These are phyloP conservation scores for Zanthoxylum bungeanum DNA, from an alignment of 345 rosid species.

Conservation along the genomic window DNA sequence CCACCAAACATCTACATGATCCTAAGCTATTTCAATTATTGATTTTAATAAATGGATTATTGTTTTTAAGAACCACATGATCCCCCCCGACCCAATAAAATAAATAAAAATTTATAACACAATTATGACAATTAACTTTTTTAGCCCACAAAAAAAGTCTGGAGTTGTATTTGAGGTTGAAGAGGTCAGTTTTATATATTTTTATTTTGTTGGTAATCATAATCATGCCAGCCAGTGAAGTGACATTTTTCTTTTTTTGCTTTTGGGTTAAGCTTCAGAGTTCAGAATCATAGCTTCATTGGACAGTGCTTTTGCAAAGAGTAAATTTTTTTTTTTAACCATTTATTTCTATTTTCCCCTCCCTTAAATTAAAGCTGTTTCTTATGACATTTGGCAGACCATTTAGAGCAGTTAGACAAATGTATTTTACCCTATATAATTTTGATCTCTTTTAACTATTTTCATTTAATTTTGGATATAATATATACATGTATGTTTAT, in stretches of 20 bases:
- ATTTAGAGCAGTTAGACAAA: too few relatives aligned
- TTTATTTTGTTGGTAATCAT: neutral
- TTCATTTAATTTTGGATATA: too few relatives aligned
- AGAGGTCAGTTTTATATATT: neutral
- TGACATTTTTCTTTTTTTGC: neutral
- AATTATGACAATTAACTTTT: neutral
- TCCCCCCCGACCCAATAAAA: neutral
- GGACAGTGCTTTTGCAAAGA: conserved; percentile 17
- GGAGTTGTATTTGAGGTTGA: neutral
- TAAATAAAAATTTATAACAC: neutral
- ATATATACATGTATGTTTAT: too few relatives aligned
- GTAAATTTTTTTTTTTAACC: conserved; percentile 2
- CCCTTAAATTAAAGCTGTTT: neutral
- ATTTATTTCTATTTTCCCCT: too few relatives aligned
- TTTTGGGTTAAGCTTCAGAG: neutral
- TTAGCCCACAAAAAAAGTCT: neutral
- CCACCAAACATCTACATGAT: too few relatives aligned
- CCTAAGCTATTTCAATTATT: neutral
- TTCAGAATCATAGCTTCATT: conserved; percentile 1
- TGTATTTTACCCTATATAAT: too few relatives aligned
- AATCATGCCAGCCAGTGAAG: neutral
- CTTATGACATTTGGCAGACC: too few relatives aligned
- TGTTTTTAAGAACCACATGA: neutral
- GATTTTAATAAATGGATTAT: too few relatives aligned
- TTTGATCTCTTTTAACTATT: too few relatives aligned